Evolutionary conservation across 371 early-diverging fungal genomes (phyloP).

Genomic region (Mucor velutinosus): DNA sequence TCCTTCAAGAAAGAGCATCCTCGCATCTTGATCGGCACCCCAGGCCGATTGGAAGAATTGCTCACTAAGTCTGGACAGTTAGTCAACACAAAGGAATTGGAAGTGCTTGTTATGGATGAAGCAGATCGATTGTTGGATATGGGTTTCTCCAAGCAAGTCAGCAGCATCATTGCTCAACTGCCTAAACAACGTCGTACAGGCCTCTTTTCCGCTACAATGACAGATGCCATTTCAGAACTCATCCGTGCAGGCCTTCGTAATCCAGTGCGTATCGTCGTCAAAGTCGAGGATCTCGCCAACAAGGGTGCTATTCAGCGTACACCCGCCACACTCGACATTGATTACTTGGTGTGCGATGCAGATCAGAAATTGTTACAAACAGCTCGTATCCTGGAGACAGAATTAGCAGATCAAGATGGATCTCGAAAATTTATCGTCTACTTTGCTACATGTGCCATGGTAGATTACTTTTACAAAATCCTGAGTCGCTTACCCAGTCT

Average conservation of each 20-base stretch:
- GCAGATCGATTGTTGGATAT: slow-evolving; percentile 93
- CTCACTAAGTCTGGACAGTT: slow-evolving; percentile 58
- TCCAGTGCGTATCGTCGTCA: slow-evolving; percentile 85
- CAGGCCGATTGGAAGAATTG: slow-evolving; percentile 94
- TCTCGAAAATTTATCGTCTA: slow-evolving; percentile 91
- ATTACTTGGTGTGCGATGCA: slow-evolving; percentile 74
- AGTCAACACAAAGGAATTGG: slow-evolving; percentile 78
- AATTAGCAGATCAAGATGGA: slow-evolving; percentile 30
- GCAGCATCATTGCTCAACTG: slow-evolving; percentile 75
- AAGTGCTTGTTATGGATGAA: slow-evolving; percentile 93
- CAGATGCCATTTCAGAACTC: slow-evolving; percentile 85
- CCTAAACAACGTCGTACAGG: slow-evolving; percentile 97
- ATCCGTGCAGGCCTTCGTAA: slow-evolving; percentile 90
- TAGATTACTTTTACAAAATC: slow-evolving; percentile 89
- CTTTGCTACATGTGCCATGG: slow-evolving; percentile 92
- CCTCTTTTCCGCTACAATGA: slow-evolving; percentile 98
- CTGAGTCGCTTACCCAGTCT: slow-evolving; percentile 43
- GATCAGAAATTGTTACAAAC: slow-evolving; percentile 83
- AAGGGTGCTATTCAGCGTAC: slow-evolving; percentile 64
- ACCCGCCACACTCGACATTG: slow-evolving; percentile 72
- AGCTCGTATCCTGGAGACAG: slow-evolving; percentile 53
- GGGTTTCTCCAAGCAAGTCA: slow-evolving; percentile 88
- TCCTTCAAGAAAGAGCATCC: slow-evolving; percentile 63
- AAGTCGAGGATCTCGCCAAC: slow-evolving; percentile 70
- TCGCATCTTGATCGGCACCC: slow-evolving; percentile 94